Base-by-base conservation (phyloP, 1,139 yeast genomes). In the Saccharomyces pastorianus region DNA sequence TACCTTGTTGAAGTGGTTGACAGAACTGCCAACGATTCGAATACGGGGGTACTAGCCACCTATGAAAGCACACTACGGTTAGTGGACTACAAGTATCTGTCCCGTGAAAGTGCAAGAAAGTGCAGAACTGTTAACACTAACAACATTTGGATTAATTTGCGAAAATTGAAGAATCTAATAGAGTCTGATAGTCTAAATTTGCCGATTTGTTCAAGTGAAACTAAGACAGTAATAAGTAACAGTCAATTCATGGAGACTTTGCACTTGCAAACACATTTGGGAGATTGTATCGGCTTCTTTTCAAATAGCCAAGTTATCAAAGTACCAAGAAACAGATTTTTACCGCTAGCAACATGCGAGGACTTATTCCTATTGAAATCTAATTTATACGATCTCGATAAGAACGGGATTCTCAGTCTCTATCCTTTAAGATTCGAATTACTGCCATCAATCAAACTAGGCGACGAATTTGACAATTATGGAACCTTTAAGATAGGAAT, bases 1-100 rank as follows among this genome's bases (percentile, higher is more conserved):
- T 93, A 91, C 73, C 84, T 93, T 66, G 95, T 93, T 99, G 99
- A 93, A 76, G 82, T 93, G 72, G 93, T 99, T 56, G 96, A 93
- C 75, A 93, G 93, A 79, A 20, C 23, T 4, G 23, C 23, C 23
- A 20, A 20, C 23, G 23, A 20, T 20, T 20, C 23, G 23, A 20
- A 93, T 77, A 99, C 99, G 77, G 99, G 99, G 78, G 93, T 99
- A 63, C 82, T 93, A 72, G 91, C 93, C 72, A 90, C 89, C 74
- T 93, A 93, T 73, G 95, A 90, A 65, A 98, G 98, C 59, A 96
- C 93, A 58, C 84, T 97, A 74, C 81, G 69, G 3, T 20, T 20
- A 20, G 81, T 93, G 67, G 99, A 93, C 23, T 14, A 17, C 23
- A 17, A 38, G 13, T 38, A n/a, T 17, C 6, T 17, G 42, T 38